Conservation (phyloP, 768 basidiomycete genomes). For the Amanita jacksonii region DNA sequence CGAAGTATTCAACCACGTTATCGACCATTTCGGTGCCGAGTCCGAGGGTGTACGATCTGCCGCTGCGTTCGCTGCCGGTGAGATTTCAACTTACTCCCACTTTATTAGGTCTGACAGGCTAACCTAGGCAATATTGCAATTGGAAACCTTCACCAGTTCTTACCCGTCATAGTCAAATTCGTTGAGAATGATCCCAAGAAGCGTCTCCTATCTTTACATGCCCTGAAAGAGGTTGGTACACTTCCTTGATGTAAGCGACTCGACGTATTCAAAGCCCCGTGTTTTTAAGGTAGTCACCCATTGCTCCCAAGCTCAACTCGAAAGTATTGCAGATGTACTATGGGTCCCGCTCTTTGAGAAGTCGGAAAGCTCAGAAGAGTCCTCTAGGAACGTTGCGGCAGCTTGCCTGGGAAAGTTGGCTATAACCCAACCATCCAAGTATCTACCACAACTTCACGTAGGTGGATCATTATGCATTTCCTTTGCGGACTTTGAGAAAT, state of each 20-base stretch:
- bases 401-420: slow-evolving; percentile 95
- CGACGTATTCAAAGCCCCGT: neutral
- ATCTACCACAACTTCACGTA: slow-evolving; percentile 88
- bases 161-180: slow-evolving; percentile 76
- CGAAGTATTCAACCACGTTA: slow-evolving; percentile 66
- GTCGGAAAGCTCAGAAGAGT: slow-evolving; percentile 84
- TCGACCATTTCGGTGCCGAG: slow-evolving; percentile 66
- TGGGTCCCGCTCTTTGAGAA: slow-evolving; percentile 92
- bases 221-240: slow-evolving; percentile 71
- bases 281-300: slow-evolving; percentile 75
- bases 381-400: slow-evolving; percentile 88
- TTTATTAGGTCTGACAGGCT: neutral
- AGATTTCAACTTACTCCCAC: slow-evolving; percentile 12
- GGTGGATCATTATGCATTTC: slow-evolving; percentile 15
- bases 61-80: slow-evolving; percentile 90
- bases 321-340: slow-evolving; percentile 77
- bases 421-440: slow-evolving; percentile 81
- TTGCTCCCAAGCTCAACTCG: slow-evolving; percentile 75
- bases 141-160: slow-evolving; percentile 80
- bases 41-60: slow-evolving; percentile 84
- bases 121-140: slow-evolving; percentile 84
- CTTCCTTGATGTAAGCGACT: slow-evolving; percentile 9
- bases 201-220: slow-evolving; percentile 80
- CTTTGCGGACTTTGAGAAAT: neutral
- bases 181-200: slow-evolving; percentile 68